These are phyloP conservation scores for Conidiobolus incongruus DNA, from an alignment of 371 early-diverging fungal genomes.

Conservation along the genomic window DNA sequence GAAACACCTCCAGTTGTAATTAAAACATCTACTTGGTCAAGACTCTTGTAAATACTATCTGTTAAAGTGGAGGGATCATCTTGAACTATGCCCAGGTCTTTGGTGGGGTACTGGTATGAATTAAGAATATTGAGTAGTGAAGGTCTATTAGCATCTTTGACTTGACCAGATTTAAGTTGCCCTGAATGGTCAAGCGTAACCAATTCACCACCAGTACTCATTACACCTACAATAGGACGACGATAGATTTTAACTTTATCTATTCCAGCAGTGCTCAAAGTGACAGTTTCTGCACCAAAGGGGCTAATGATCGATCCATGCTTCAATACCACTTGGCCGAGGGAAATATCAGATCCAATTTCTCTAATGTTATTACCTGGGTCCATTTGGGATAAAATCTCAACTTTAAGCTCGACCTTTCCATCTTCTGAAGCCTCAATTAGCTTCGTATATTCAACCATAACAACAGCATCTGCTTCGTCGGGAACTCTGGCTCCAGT, in stretches of 20 bases:
- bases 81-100: constrained; percentile 53
- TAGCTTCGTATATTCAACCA: constrained; percentile 76
- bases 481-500: constrained; percentile 73
- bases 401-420: constrained; percentile 30
- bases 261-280: constrained; percentile 55
- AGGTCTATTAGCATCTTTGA: constrained; percentile 71
- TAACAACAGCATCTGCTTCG: constrained; percentile 69
- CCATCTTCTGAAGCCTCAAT: constrained; percentile 24
- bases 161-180: constrained; percentile 28
- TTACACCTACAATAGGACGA: constrained; percentile 50
- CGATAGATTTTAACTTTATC: constrained; percentile 31
- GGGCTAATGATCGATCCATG: constrained; percentile 32
- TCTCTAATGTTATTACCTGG: constrained; percentile 42
- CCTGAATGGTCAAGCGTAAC: constrained; percentile 22
- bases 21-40: constrained; percentile 45
- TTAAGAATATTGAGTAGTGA: constrained; percentile 39
- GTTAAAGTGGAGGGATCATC: constrained; percentile 37
- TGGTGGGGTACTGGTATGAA: constrained; percentile 30
- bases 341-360: constrained; percentile 44
- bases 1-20: constrained; percentile 85
- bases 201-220: constrained; percentile 82
- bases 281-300: constrained; percentile 60
- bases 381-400: constrained; percentile 15
- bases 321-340: constrained; percentile 26
- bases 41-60: constrained; percentile 17